Evolutionary conservation across 805 yeast species (phyloP).

Genomic region (Ogataea neopini): DNA sequence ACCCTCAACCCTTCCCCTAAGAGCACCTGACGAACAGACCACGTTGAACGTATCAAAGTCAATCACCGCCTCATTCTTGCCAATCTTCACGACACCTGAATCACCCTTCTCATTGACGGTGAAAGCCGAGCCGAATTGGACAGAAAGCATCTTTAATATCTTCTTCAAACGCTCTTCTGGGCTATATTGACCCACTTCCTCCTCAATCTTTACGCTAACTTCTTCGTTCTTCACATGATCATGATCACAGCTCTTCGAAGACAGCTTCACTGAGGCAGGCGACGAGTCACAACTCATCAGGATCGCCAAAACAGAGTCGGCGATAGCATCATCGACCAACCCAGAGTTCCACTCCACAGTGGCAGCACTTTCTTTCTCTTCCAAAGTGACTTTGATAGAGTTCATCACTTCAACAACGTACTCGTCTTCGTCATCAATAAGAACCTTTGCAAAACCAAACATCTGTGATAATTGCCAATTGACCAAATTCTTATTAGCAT

Average conservation of each 20-base stretch:
- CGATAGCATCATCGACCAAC: slow-evolving; percentile 85
- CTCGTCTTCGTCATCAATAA: slow-evolving; percentile 54
- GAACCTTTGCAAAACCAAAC: slow-evolving; percentile 82
- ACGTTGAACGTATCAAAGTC: slow-evolving; percentile 67
- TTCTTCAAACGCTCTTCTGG: slow-evolving; percentile 47
- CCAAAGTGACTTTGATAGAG: slow-evolving; percentile 52
- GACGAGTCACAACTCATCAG: slow-evolving; percentile 89
- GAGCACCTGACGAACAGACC: slow-evolving; percentile 67
- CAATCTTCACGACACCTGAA: slow-evolving; percentile 68
- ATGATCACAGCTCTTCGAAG: slow-evolving; percentile 55
- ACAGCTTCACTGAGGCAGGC: slow-evolving; percentile 89
- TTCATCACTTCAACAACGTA: slow-evolving; percentile 63
- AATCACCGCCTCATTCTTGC: slow-evolving; percentile 70
- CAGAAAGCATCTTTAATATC: slow-evolving; percentile 61
- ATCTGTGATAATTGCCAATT: slow-evolving; percentile 91
- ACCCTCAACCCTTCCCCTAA: slow-evolving; percentile 80
- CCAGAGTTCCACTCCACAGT: slow-evolving; percentile 91
- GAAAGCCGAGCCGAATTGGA: slow-evolving; percentile 88
- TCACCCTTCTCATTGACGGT: slow-evolving; percentile 33
- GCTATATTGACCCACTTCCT: slow-evolving; percentile 24
- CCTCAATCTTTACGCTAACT: slow-evolving; percentile 9
- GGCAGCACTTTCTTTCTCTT: slow-evolving; percentile 46
- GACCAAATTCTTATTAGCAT: slow-evolving; percentile 78
- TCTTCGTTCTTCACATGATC: slow-evolving; percentile 19
- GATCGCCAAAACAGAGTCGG: slow-evolving; percentile 91